phyloP scores from a whole-genome alignment of 352 stramenopile species.

The Phytophthora vignae region DNA sequence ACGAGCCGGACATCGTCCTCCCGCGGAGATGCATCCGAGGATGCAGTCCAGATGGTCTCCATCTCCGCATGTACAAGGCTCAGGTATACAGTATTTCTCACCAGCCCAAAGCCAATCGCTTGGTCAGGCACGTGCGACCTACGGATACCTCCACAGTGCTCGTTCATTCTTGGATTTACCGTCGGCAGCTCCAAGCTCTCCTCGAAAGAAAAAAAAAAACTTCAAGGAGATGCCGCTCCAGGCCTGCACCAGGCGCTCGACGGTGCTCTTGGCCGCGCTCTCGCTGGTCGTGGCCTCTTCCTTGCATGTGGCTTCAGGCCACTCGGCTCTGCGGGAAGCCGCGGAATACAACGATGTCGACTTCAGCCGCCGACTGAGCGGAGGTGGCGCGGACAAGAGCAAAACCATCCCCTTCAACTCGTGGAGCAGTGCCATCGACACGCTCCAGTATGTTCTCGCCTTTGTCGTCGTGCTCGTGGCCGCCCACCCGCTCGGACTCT shows the following conservation, averaged over 20 bases:
- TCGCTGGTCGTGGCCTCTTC: constrained; percentile 25
- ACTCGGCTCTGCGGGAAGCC: constrained; percentile 23
- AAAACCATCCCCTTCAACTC: constrained; percentile 59
- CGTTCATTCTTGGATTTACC: constrained; percentile 35
- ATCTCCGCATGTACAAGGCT: not conserved
- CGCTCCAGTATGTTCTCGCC: constrained; percentile 49
- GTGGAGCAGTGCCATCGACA: constrained; percentile 45
- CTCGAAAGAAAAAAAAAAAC: constrained; percentile 12
- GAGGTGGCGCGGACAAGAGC: constrained; percentile 28
- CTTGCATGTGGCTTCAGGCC: constrained; percentile 21
- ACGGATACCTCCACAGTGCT: not conserved
- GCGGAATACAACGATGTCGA: constrained; percentile 11
- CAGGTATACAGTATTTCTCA: constrained; percentile 18
- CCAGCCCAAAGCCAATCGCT: constrained; percentile 20
- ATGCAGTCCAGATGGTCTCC: constrained; percentile 15
- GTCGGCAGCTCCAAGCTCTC: constrained; percentile 9
- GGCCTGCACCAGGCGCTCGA: constrained; percentile 15
- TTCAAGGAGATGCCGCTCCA: constrained; percentile 26
- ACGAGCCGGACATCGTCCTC: constrained; percentile 32
- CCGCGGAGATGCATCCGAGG: constrained; percentile 12
- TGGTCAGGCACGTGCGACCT: constrained; percentile 20
- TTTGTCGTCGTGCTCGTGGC: constrained; percentile 68
- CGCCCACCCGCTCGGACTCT: constrained; percentile 63
- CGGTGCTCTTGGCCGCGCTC: constrained; percentile 19
- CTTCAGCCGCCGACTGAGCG: constrained; percentile 23